Base-by-base conservation (phyloP, 2,329 filamentous ascomycete species). In the Aspergillus transmontanensis region DNA sequence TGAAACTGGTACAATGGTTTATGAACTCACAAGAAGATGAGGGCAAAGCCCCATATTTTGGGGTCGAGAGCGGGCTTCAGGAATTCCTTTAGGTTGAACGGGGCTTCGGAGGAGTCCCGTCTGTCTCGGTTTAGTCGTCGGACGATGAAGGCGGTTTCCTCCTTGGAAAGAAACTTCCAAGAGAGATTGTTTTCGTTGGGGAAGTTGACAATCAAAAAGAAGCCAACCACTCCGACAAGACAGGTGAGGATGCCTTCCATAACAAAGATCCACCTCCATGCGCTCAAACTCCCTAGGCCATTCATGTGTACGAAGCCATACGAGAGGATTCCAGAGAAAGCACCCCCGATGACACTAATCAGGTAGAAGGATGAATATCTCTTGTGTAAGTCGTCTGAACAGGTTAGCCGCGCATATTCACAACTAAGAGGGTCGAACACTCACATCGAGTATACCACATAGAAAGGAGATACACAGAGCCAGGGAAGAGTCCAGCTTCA, bases 371-470 rank as follows among this genome's bases (percentile, higher is more conserved):
- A 69, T 1, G 79, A 72, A 55, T 72, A 73, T 30, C 73, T 68
- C 45, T 72, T 72, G 57, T 74, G 73, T 12, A 75, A 65, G 10
- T 75, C 73, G 57, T 69, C 70, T 68, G 6, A 4, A 46, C 43
- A 11, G 4, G 5, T 46, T 2, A 46, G 43, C 21, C 10, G 21
- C 21, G 21, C 2, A 2, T 23, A 23, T 12, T 14, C 11, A 7
- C 21, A 48, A n/a, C 16, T 4, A 23, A 6, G 9, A 16, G 23
- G 23, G 21, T 0, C 21, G 0, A 48, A 10, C 23, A 48, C 76
- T 92, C 89, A 68, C 86, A 89, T 82, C 80, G 74, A 10, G 77
- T 75, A 60, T 82, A 81, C 79, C 79, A 81, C 4, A 78, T 80
- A 16, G 73, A 75, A 11, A 82, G 71, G 5, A 82, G 75, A 66